These are phyloP conservation scores for Opeltia flavorubescens DNA, from an alignment of 495 filamentous ascomycete genomes.

Conservation along the genomic window DNA sequence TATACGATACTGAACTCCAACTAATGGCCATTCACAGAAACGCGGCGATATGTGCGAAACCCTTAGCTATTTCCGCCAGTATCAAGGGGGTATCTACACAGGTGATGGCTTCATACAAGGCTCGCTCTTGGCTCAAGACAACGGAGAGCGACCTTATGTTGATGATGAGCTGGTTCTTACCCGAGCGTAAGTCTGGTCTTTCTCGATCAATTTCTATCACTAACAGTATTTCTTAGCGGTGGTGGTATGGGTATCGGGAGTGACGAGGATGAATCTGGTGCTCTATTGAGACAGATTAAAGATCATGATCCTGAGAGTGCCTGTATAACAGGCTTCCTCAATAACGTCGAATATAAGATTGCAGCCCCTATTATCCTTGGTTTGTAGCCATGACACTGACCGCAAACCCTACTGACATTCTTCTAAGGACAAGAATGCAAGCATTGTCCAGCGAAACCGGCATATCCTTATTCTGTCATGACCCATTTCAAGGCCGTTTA, in stretches of 20 bases:
- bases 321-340: slow-evolving; percentile 23
- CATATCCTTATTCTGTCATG: slow-evolving; percentile 55
- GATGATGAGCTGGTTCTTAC: slow-evolving; percentile 53
- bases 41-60: slow-evolving; percentile 54
- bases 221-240: slow-evolving; percentile 31
- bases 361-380: slow-evolving; percentile 48
- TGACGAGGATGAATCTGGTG: slow-evolving; percentile 27
- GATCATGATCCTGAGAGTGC: slow-evolving; percentile 27
- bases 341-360: slow-evolving; percentile 20
- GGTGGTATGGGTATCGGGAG: slow-evolving; percentile 24
- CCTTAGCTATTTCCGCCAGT: slow-evolving; percentile 47
- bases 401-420: neutral
- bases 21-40: slow-evolving; percentile 13
- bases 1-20: neutral
- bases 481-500: slow-evolving; percentile 60
- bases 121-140: slow-evolving; percentile 48
- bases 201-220: neutral
- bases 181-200: slow-evolving; percentile 36
- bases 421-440: slow-evolving; percentile 37
- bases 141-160: slow-evolving; percentile 41
- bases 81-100: slow-evolving; percentile 47
- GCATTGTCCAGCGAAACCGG: slow-evolving; percentile 36
- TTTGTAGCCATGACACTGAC: slow-evolving; percentile 17
- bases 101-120: slow-evolving; percentile 32
- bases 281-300: slow-evolving; percentile 24